Evolutionary conservation across 2,329 filamentous ascomycete species (phyloP).

Genomic region (Huntiella savannae): DNA sequence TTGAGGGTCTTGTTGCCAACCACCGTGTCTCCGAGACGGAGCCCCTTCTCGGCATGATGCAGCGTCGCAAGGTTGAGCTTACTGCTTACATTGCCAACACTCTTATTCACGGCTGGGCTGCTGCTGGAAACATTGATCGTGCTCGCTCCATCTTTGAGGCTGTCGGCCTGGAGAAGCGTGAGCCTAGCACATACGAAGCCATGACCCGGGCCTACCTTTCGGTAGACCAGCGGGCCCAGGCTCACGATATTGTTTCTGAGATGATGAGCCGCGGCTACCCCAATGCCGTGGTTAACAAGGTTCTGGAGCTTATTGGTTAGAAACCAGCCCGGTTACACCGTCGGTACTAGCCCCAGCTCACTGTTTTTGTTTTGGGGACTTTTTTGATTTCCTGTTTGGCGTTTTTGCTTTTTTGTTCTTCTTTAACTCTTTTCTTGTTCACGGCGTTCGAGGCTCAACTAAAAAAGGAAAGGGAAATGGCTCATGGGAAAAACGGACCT

Average conservation of each 20-base stretch:
- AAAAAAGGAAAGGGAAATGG: slow-evolving; percentile 10
- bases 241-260: slow-evolving; percentile 66
- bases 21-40: slow-evolving; percentile 64
- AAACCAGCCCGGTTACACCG: not conserved
- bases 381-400: not conserved
- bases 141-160: slow-evolving; percentile 61
- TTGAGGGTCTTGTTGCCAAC: slow-evolving; percentile 93
- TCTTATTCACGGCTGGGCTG: slow-evolving; percentile 89
- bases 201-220: slow-evolving; percentile 91
- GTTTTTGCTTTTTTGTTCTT: not conserved
- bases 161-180: slow-evolving; percentile 60
- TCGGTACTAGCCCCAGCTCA: not conserved
- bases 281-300: slow-evolving; percentile 78
- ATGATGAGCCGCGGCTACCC: slow-evolving; percentile 85
- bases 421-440: not conserved
- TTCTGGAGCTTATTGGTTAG: slow-evolving; percentile 62
- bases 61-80: slow-evolving; percentile 52
- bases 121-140: slow-evolving; percentile 60
- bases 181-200: slow-evolving; percentile 95
- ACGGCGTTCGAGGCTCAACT: slow-evolving; percentile 8
- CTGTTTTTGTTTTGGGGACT: not conserved
- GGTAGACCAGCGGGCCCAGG: slow-evolving; percentile 58
- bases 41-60: slow-evolving; percentile 58
- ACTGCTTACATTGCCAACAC: slow-evolving; percentile 98
- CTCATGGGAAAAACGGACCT: slow-evolving; percentile 9